Evolutionary conservation across 345 rosid genomes (phyloP), one percentile per base, ranked within the genome.

Genomic region (Iberis pinnata): DNA sequence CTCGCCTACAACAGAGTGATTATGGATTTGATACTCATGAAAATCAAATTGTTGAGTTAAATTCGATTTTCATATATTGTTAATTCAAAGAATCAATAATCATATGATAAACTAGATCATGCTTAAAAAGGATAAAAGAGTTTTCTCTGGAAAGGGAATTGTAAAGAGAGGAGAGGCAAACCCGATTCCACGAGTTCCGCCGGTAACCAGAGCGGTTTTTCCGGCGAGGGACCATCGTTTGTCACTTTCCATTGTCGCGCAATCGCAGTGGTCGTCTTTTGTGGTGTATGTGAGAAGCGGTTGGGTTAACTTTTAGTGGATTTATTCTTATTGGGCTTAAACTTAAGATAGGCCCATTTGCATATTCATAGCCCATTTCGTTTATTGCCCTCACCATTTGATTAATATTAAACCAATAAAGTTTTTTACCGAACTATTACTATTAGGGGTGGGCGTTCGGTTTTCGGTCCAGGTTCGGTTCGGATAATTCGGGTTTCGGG

Each of bases 131-230:
- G n/a, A n/a, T n/a, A n/a, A 13, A 13, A 12, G 35, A 27, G 53
- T 52, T 43, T 15, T 12, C 8, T 18, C 15, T 31, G 22, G 36
- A 41, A 56, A 18, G 42, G 40, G 36, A 33, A 38, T 43, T 41
- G 18, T 15, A 52, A 9, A 27, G 32, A 31, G 8, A 7, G 33
- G n/a, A n/a, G n/a, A n/a, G n/a, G n/a, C 53, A 54, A 25, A 81
- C 96, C 96, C 94, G 42, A 88, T 88, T 45, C 96, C 96, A 41
- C 94, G 88, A 48, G 96, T 84, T 42, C 94, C 94, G 17, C 96
- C 96, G 49, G 94, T 82, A 53, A 84, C 88, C 3, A 88, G 78
- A 67, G 96, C 90, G 0, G 76, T 84, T 72, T 57, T 67, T 7
- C 90, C 90, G 9, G 70, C 64, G 55, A 80, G 96, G 8, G 83